A percentile compares a stretch with the other conserved stretches of the same genome.
Conservation (phyloP, 495 filamentous ascomycete genomes). For the Thermothielavioides terrestris region DNA sequence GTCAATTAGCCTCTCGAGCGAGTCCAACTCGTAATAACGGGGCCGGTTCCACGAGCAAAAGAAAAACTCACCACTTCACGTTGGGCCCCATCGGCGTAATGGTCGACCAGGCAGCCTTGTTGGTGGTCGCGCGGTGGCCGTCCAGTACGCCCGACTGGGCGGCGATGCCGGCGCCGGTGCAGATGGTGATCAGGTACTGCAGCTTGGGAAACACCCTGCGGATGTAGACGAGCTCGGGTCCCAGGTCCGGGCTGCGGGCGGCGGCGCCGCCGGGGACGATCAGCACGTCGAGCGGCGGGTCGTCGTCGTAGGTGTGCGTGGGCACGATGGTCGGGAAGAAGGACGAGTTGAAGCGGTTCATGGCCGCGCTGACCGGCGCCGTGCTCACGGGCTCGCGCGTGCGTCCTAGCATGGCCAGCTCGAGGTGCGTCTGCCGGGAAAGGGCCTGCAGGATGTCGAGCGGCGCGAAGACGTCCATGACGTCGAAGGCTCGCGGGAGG, state of each 20-base stretch:
- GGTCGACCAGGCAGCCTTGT: conserved; percentile 47
- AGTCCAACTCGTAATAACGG: not conserved
- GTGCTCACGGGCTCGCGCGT: conserved; percentile 41
- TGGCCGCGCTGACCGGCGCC: conserved; percentile 4
- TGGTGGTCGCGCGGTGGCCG: conserved; percentile 44
- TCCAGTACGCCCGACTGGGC: conserved; percentile 44
- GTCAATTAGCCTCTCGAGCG: not conserved
- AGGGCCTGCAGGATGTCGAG: conserved; percentile 48
- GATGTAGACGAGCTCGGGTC: conserved; percentile 34
- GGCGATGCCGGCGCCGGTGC: conserved; percentile 40
- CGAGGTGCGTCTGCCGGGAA: conserved; percentile 24
- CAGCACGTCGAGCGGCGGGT: conserved; percentile 41
- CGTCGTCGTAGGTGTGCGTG: conserved; percentile 42
- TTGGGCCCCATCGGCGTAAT: conserved; percentile 14
- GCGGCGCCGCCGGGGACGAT: conserved; percentile 51
- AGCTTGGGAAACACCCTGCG: conserved; percentile 27
- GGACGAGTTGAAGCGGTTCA: conserved; percentile 13
- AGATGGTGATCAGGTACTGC: conserved; percentile 45
- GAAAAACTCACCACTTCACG: conserved; percentile 14
- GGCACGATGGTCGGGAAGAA: conserved; percentile 37
- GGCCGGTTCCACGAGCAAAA: not conserved
- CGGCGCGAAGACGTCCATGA: conserved; percentile 46
- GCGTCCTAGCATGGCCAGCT: conserved; percentile 36
- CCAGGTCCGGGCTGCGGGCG: conserved; percentile 24
- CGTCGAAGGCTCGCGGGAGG: conserved; percentile 21